These are phyloP conservation scores for Capsella bursapastoris DNA, from an alignment of 345 rosid species.

Conservation along the genomic window DNA sequence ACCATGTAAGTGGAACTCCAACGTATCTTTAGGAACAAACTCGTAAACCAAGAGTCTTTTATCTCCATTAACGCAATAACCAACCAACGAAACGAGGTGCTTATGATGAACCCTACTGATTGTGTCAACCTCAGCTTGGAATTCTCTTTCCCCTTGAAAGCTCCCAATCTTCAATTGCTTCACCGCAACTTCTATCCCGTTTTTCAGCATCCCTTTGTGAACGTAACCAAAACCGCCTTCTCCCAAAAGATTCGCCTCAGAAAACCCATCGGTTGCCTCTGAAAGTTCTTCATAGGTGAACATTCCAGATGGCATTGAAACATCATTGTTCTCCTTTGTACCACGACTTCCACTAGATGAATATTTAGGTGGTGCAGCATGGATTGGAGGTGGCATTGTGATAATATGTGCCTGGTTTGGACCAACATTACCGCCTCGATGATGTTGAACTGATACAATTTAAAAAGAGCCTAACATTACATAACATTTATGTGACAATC, in stretches of 20 bases:
- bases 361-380: slow-evolving; percentile 24
- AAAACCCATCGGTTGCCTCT: slow-evolving; percentile 70
- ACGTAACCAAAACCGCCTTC: slow-evolving; percentile 92
- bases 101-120: slow-evolving; percentile 93
- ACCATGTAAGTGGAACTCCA: slow-evolving; percentile 80
- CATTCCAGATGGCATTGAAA: slow-evolving; percentile 39
- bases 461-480: not conserved
- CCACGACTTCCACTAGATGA: slow-evolving; percentile 10
- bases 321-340: slow-evolving; percentile 24
- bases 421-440: slow-evolving; percentile 27
- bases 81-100: slow-evolving; percentile 82
- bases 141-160: slow-evolving; percentile 77
- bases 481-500: not conserved
- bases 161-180: slow-evolving; percentile 79
- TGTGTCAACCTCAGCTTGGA: slow-evolving; percentile 87
- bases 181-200: slow-evolving; percentile 78
- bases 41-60: slow-evolving; percentile 69
- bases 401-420: slow-evolving; percentile 18
- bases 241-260: slow-evolving; percentile 64
- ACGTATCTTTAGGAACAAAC: slow-evolving; percentile 70
- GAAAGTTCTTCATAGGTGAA: slow-evolving; percentile 69
- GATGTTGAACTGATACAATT: slow-evolving; percentile 38
- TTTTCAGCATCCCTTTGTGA: slow-evolving; percentile 69
- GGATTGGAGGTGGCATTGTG: slow-evolving; percentile 23
- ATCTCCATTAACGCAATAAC: slow-evolving; percentile 63